Base-by-base conservation (phyloP, 805 yeast species). In the Saturnispora mendoncae region DNA sequence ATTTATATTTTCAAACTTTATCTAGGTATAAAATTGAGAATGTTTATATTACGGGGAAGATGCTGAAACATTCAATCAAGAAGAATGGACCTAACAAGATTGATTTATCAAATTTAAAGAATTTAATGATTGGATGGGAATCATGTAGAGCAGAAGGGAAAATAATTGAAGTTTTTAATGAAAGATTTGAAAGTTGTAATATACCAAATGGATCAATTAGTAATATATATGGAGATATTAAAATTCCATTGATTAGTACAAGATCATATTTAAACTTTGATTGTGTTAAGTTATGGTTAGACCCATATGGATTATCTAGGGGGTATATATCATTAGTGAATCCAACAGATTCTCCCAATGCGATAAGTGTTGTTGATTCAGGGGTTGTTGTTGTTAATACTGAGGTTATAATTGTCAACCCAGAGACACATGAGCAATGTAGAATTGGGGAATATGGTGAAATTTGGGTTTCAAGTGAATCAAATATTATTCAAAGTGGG, bases 331-430 rank as follows among this genome's bases (percentile, higher is more conserved):
- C 83, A 17, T 71, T 84, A 20, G 88, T 86, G 5, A 81, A 84
- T 50, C 90, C 86, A 9, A 73, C 73, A 4, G 82, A 76, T 47
- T 69, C 69, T 20, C 79, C 84, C 4, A 70, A 72, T 49, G 85
- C 87, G 0, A 64, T 92, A 39, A 80, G 79, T 43, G 63, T 92
- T 7, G 95, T 87, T 55, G 98, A 92, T 54, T 84, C 95, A 0
- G 99, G 99, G 10, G 83, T 90, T 70, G 97, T 88, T 0, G 94
- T 97, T 1, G 88, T 87, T 7, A 84, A 94, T 56, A 85, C 97
- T 0, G 95, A 88, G 54, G 76, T 92, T 26, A 92, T 94, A 1
- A 83, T 92, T 45, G 97, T 92, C 3, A 92, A 92, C 50, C 98
- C 98, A 1, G 97, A 92, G 56, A 90, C 97, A 0, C 61, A 72